Evolutionary conservation across 2,329 filamentous ascomycete species (phyloP).

Genomic region (Ophiocordyceps polyrhachis-furcata): DNA sequence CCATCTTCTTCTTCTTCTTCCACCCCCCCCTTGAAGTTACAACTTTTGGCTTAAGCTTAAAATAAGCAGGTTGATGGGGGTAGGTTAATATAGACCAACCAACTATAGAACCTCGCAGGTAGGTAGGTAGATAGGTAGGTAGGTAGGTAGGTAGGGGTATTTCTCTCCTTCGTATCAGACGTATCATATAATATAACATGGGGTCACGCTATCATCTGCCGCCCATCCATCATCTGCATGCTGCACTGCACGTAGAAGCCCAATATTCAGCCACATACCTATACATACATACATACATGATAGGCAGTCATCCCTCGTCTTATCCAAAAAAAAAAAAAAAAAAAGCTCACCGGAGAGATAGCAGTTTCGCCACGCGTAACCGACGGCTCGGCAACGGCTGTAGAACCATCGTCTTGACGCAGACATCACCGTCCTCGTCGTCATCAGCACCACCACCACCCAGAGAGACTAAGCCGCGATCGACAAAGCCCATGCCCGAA

Average conservation of each 20-base stretch:
- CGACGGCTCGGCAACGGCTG: background rate
- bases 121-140: no score
- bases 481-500: constrained; percentile 5
- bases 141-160: no score
- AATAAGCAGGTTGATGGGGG: background rate
- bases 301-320: no score
- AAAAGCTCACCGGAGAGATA: background rate
- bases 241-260: background rate
- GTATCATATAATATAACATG: no score
- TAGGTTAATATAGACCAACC: no score
- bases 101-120: no score
- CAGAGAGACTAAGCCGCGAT: constrained; percentile 4
- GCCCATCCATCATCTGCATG: background rate
- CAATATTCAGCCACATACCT: background rate
- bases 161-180: no score
- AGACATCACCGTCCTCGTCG: background rate
- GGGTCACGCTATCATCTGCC: background rate
- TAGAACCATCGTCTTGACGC: constrained; percentile 3
- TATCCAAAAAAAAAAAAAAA: no score
- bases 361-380: background rate
- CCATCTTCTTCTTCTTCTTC: background rate
- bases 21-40: no score
- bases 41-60: background rate
- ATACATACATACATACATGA: background rate
- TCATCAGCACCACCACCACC: constrained; percentile 1